Conservation (phyloP, 1,284 basidiomycete genomes). For the Boletellus deceptivus region DNA sequence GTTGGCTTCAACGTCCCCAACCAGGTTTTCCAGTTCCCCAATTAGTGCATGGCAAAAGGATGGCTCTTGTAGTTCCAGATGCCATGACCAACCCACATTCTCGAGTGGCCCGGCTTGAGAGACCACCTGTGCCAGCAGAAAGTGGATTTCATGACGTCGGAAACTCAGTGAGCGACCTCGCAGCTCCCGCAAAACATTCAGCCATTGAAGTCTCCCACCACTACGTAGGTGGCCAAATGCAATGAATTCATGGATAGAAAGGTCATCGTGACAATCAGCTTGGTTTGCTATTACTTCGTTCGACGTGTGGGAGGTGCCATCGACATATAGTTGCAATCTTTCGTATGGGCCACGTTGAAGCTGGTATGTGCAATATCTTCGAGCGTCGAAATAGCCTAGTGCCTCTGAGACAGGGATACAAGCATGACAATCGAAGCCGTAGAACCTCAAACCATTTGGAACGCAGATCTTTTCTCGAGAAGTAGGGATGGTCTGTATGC, state of each 20-base stretch:
- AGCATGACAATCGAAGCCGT: constrained; percentile 16
- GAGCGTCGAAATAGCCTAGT: constrained; percentile 17
- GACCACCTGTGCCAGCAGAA: constrained; percentile 41
- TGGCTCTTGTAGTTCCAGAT: constrained; percentile 29
- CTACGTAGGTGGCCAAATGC: constrained; percentile 44
- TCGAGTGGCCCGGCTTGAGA: constrained; percentile 41
- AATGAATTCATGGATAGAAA: constrained; percentile 44
- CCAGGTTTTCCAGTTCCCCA: constrained; percentile 30
- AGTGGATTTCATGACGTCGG: constrained; percentile 37
- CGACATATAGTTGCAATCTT: constrained; percentile 37
- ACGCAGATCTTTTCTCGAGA: constrained; percentile 28
- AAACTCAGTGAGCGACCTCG: constrained; percentile 38
- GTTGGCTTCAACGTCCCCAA: constrained; percentile 36
- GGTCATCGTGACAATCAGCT: constrained; percentile 33
- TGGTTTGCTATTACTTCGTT: constrained; percentile 47
- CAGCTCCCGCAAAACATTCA: too few relatives aligned
- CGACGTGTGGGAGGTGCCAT: constrained; percentile 37
- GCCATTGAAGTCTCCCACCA: constrained; percentile 46
- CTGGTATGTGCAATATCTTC: constrained; percentile 29
- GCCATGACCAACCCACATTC: constrained; percentile 30
- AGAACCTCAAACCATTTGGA: constrained; percentile 35
- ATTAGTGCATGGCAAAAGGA: constrained; percentile 38
- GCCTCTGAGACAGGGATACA: constrained; percentile 10
- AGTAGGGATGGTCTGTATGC: constrained; percentile 25
- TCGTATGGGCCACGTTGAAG: constrained; percentile 36